These are phyloP conservation scores for Lepiota venenata DNA, from an alignment of 768 basidiomycete genomes.

Conservation along the genomic window DNA sequence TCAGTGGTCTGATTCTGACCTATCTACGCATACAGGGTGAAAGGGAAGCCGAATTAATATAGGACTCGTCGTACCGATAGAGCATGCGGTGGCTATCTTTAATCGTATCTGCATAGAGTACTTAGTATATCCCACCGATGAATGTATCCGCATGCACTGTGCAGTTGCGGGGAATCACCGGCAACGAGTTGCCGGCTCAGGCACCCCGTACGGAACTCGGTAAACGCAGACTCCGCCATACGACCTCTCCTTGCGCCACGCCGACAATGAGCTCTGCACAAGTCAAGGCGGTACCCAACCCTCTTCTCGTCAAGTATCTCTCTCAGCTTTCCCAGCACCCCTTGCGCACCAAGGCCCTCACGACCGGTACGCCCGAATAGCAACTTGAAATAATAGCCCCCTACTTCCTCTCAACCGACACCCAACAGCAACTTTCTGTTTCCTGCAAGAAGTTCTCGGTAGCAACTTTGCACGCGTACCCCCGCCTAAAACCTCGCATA, in stretches of 20 bases:
- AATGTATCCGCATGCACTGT: background rate
- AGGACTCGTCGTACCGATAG: slow-evolving; percentile 1
- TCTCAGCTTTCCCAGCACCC: slow-evolving; percentile 64
- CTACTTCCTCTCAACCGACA: slow-evolving; percentile 7
- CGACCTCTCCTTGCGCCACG: slow-evolving; percentile 2
- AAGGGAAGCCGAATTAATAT: background rate
- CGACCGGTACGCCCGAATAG: slow-evolving; percentile 47
- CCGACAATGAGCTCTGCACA: slow-evolving; percentile 36
- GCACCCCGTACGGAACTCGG: slow-evolving; percentile 1
- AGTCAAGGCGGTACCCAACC: slow-evolving; percentile 26
- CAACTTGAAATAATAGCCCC: background rate
- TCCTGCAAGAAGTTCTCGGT: slow-evolving; percentile 80
- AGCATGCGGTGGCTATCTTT: slow-evolving; percentile 13
- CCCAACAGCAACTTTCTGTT: slow-evolving; percentile 46
- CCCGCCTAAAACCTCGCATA: slow-evolving; percentile 40
- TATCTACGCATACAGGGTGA: slow-evolving; percentile 17
- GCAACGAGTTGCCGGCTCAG: slow-evolving; percentile 12
- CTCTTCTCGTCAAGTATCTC: slow-evolving; percentile 70
- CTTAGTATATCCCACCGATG: slow-evolving; percentile 14
- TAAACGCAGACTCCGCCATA: background rate
- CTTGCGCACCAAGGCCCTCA: slow-evolving; percentile 76
- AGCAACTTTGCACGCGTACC: slow-evolving; percentile 67
- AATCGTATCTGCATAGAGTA: slow-evolving; percentile 26
- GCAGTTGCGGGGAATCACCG: background rate
- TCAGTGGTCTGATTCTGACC: slow-evolving; percentile 2